phyloP scores from a whole-genome alignment of 2,329 filamentous ascomycete genomes.

The Pezicula carpinea region DNA sequence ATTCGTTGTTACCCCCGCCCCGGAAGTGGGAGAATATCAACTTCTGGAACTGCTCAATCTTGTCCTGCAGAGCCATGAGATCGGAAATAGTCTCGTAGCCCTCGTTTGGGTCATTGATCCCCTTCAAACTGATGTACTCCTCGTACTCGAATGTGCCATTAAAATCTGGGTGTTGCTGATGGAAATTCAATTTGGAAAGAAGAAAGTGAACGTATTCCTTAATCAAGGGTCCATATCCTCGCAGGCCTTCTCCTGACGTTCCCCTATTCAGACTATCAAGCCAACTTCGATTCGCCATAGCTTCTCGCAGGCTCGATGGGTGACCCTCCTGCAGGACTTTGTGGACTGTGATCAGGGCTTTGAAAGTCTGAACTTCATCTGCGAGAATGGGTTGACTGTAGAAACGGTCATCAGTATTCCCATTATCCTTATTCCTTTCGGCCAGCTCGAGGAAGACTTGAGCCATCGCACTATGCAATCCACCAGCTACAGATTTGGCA shows the following conservation, averaged over 20 bases:
- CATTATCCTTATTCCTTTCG: background rate
- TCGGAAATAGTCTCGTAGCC: conserved; percentile 96
- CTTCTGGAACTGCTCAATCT: conserved; percentile 98
- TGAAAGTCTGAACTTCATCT: conserved; percentile 98
- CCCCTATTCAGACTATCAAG: conserved; percentile 88
- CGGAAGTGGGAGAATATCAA: conserved; percentile 97
- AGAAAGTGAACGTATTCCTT: conserved; percentile 96
- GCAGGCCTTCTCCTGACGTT: conserved; percentile 75
- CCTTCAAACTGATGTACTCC: conserved; percentile 96
- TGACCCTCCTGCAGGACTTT: conserved; percentile 98
- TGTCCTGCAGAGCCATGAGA: conserved; percentile 93
- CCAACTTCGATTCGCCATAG: conserved; percentile 83
- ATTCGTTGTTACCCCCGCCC: conserved; percentile 89
- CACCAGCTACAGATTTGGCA: background rate
- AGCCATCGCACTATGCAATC: background rate
- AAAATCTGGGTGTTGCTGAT: conserved; percentile 94
- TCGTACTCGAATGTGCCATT: conserved; percentile 99
- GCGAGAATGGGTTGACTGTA: conserved; percentile 89
- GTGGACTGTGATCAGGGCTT: conserved; percentile 94
- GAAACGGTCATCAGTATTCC: background rate
- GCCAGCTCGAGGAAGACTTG: conserved; percentile 1
- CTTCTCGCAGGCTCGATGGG: conserved; percentile 80
- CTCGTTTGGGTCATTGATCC: conserved; percentile 97
- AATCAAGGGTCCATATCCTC: conserved; percentile 88
- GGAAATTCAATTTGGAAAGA: conserved; percentile 91